Conservation (phyloP, 352 stramenopile species). For the Globisporangium polare region DNA sequence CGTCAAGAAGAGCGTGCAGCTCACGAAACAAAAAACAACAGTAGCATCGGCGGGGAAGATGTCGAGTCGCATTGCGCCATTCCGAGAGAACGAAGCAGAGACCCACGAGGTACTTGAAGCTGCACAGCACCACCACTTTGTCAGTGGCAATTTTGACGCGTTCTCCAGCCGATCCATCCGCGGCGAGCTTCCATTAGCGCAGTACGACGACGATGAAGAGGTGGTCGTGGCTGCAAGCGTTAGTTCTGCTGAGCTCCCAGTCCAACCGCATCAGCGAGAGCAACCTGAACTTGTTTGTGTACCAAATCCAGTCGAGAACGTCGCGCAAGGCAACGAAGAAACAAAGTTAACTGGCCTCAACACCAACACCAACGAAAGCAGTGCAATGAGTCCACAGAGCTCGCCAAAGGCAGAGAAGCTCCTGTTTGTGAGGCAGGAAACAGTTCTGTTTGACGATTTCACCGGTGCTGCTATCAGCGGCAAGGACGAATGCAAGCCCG, state of each 20-base stretch:
- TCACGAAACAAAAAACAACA: conserved; percentile 5
- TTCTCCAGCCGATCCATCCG: not conserved
- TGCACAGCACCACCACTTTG: conserved; percentile 6
- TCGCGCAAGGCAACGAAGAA: not conserved
- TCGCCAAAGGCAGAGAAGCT: not conserved
- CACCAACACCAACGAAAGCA: not conserved
- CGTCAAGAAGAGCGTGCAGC: conserved; percentile 19
- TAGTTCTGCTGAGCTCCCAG: not conserved
- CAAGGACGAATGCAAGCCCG: not conserved
- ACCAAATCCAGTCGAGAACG: not conserved
- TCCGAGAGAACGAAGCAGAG: not conserved
- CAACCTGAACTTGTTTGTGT: not conserved
- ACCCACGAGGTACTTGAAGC: not conserved
- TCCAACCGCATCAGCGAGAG: not conserved
- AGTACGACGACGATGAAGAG: conserved; percentile 5
- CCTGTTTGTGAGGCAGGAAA: not conserved
- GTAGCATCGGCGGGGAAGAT: not conserved
- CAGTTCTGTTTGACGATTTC: conserved; percentile 11
- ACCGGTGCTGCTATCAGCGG: not conserved
- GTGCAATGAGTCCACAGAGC: not conserved
- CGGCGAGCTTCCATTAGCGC: not conserved
- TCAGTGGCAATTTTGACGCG: conserved; percentile 16
- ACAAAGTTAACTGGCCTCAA: not conserved
- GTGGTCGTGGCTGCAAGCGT: not conserved
- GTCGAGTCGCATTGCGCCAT: conserved; percentile 19